Base-by-base conservation (phyloP, 2,329 filamentous ascomycete genomes). In the Paecilomyces sp. region DNA sequence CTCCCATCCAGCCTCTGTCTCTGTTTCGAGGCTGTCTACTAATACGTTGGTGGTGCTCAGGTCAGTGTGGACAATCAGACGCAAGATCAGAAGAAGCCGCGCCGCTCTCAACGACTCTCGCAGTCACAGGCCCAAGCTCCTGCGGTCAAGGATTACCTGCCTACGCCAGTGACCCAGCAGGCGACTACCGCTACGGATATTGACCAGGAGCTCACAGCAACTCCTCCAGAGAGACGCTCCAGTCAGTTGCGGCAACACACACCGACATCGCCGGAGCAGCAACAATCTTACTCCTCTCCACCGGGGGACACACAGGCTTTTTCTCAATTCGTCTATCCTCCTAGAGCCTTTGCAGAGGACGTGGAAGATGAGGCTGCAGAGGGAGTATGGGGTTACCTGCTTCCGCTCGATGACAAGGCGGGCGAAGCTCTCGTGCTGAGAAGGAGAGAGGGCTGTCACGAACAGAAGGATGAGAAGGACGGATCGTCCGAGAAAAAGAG, bases 361-460 rank as follows among this genome's bases (percentile, higher is more conserved):
- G 90, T 95, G 3, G 85, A 92, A 63, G 90, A 96, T 70, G 92
- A 96, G 76, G 85, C 84, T 60, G 83, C 85, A 54, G 90, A 96
- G 72, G 91, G 91, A 8, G 91, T 97, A 1, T 99, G 94, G 94
- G 95, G 95, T 12, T 99, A 97, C 69, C 80, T 99, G 4, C 85
- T 96, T 58, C 91, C 93, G 1, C 78, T 96, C 25, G 88, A 93
- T 69, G 82, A 84, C 57, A 85, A 84, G 64, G 86, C 88, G 58
- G 88, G 86, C 75, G 77, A 89, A 73, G 75, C 82, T 3, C 74
- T 96, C 76, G 89, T 95, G 7, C 74, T 99, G 73, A 88, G 85
- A 75, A 91, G 86, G 68, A 84, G 92, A 59, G 83, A 82, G 61
- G 82, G 84, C 36, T 96, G 92, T 70, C 85, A 88, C 68, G 79